These are phyloP conservation scores for Penicillium sp. DNA, from an alignment of 2,329 filamentous ascomycete genomes.

Conservation along the genomic window DNA sequence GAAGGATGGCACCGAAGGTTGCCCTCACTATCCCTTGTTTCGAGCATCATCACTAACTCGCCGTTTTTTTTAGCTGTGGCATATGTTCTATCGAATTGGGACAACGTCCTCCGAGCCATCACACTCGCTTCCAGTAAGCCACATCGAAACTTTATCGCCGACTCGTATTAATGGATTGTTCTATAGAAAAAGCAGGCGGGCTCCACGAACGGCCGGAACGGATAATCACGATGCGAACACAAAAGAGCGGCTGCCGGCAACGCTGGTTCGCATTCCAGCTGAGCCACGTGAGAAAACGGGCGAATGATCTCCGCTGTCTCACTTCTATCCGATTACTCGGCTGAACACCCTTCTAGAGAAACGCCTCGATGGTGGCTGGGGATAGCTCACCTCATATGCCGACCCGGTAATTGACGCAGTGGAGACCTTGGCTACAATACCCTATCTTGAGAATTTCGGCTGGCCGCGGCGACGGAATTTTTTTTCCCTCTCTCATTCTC, in stretches of 20 bases:
- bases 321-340: neutral
- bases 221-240: constrained; percentile 58
- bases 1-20: constrained; percentile 64
- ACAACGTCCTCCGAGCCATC: constrained; percentile 65
- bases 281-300: constrained; percentile 26
- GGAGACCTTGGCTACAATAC: neutral
- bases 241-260: constrained; percentile 53
- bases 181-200: constrained; percentile 29
- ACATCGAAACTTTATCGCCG: constrained; percentile 14
- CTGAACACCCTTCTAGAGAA: neutral
- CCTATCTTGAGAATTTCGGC: neutral
- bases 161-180: neutral
- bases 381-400: neutral
- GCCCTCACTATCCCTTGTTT: neutral
- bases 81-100: constrained; percentile 68
- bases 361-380: neutral
- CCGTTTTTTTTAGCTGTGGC: constrained; percentile 55
- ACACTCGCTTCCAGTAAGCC: constrained; percentile 64
- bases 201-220: constrained; percentile 16
- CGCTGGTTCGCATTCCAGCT: constrained; percentile 47
- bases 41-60: constrained; percentile 5
- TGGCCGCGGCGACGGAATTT: neutral
- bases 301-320: constrained; percentile 18
- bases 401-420: neutral
- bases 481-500: neutral